phyloP scores from a whole-genome alignment of 805 yeast genomes.

The Kluyveromyces wickerhamii region DNA sequence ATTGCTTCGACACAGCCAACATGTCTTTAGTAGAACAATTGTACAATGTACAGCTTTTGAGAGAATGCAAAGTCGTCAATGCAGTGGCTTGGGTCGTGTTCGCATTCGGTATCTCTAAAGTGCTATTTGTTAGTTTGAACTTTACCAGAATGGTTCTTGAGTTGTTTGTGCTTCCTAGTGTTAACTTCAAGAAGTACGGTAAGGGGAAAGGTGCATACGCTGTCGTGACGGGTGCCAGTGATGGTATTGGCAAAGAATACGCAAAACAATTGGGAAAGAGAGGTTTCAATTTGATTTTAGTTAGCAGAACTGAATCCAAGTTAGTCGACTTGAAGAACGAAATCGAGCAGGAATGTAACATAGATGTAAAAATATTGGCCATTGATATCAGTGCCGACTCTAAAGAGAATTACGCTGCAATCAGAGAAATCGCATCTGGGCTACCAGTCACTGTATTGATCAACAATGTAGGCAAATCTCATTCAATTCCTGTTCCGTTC shows the following conservation, averaged over 20 bases:
- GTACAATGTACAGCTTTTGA: conserved; percentile 7
- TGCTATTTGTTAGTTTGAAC: conserved; percentile 44
- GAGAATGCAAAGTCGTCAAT: conserved; percentile 19
- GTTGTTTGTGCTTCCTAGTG: conserved; percentile 55
- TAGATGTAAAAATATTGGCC: conserved; percentile 59
- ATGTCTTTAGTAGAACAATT: conserved; percentile 19
- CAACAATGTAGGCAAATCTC: conserved; percentile 93
- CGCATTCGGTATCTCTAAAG: conserved; percentile 55
- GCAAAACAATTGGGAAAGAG: conserved; percentile 75
- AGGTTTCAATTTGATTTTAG: conserved; percentile 76
- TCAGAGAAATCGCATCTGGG: conserved; percentile 39
- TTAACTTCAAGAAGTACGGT: conserved; percentile 60
- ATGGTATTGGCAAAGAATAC: conserved; percentile 93
- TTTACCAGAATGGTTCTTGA: conserved; percentile 49
- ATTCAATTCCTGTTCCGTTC: conserved; percentile 91
- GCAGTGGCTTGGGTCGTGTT: conserved; percentile 35
- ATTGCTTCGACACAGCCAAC: too few relatives aligned
- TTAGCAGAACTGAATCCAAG: conserved; percentile 78
- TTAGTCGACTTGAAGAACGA: conserved; percentile 59
- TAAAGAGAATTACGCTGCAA: conserved; percentile 44
- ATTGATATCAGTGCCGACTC: conserved; percentile 70
- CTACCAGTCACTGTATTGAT: conserved; percentile 67
- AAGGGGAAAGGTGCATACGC: conserved; percentile 73
- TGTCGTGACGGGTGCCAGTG: conserved; percentile 95
- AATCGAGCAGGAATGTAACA: conserved; percentile 50